Conservation (phyloP, 2,329 filamentous ascomycete species). For the Scedosporium boydii region DNA sequence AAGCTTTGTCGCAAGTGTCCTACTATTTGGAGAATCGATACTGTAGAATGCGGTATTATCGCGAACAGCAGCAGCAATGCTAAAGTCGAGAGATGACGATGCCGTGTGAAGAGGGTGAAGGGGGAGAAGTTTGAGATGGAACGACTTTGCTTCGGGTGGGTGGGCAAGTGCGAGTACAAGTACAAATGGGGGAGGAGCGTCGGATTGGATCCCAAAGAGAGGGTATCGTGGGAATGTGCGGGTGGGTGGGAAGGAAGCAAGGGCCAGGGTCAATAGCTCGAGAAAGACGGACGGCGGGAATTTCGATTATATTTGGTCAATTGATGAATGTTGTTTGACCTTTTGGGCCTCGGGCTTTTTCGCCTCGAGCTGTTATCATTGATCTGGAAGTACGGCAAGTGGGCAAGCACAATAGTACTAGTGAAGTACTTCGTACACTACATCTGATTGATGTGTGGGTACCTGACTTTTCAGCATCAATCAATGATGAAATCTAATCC, state of each 20-base stretch:
- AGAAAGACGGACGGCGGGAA: background rate
- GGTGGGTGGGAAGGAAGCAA: background rate
- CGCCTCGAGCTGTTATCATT: too few species aligned
- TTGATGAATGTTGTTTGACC: too few species aligned
- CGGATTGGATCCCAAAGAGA: background rate
- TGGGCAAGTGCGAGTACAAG: background rate
- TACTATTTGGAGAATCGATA: background rate
- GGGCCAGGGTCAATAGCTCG: background rate
- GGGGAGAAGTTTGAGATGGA: background rate
- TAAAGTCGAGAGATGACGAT: background rate
- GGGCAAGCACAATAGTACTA: too few species aligned
- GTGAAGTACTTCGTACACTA: too few species aligned
- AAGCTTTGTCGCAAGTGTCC: background rate
- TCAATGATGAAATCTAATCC: too few species aligned
- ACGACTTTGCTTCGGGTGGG: background rate
- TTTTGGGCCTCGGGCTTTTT: background rate
- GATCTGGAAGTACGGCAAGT: too few species aligned
- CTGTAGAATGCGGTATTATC: background rate
- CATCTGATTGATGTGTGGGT: too few species aligned
- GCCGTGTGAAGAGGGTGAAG: background rate
- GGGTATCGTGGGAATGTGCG: background rate
- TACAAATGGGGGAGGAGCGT: background rate
- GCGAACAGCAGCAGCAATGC: background rate
- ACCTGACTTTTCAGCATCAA: too few species aligned
- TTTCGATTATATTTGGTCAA: background rate